Evolutionary conservation across 2,329 filamentous ascomycete species (phyloP), one percentile per base, ranked within the genome.

Genomic region (Nannizziopsis barbatae): DNA sequence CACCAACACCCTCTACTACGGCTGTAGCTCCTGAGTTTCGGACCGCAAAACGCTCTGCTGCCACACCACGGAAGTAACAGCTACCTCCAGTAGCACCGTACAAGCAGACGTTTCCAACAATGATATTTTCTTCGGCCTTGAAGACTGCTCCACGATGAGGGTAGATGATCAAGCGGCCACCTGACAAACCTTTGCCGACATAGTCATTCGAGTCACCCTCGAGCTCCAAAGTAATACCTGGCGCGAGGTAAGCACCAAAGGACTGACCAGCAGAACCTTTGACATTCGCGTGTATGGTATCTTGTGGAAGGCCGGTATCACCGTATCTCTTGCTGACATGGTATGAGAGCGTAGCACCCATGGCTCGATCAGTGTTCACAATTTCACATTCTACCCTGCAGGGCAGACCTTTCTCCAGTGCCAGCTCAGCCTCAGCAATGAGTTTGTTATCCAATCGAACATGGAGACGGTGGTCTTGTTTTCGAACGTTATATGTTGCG

Each of bases 131-230:
- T 68, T 96, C 90, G 0, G 90, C 87, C 73, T 93, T 94, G 77
- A 88, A 96, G 2, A 90, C 84, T 47, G 90, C 86, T 40, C 84
- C 81, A 41, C 89, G 85, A 42, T 89, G 88, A 52, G 90, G 90
- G 66, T 95, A 96, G 61, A 96, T 77, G 61, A 95, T 94, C 56
- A 96, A 71, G 49, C 89, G 84, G 65, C 90, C 90, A 65, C 90
- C 90, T 47, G 89, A 95, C 30, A 96, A 73, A 62, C 89, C 88
- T 75, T 96, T 96, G 57, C 90, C 90, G 49, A 96, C 89, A 59
- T 95, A 96, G 65, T 96, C 90, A 66, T 96, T 96, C 63, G 87
- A 75, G 65, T 96, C 90, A 69, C 90, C 90, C 71, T 96, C 90
- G 35, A 96, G 80, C 69, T 96, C 90, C 41, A 96, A 74, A 1